Evolutionary conservation across 305 asterid genomes (phyloP).

Genomic region (Ilex paraguariensis): DNA sequence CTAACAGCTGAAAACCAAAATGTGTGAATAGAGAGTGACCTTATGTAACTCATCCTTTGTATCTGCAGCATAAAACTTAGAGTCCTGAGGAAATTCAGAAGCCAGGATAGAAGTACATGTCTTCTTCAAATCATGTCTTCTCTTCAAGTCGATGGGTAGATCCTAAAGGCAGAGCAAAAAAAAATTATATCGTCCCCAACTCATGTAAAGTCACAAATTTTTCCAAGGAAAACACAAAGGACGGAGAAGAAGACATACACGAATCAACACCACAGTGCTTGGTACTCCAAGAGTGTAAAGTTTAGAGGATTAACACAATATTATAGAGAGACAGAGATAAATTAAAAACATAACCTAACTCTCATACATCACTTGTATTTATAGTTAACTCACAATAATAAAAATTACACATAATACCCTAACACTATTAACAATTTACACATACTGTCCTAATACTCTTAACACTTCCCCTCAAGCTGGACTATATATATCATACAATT

Average conservation of each 20-base stretch:
- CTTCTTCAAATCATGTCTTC: constrained; percentile 66
- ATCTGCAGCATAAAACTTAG: constrained; percentile 78
- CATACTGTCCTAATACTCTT: no score
- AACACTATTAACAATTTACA: no score
- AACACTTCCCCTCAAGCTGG: no score
- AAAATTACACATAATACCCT: no score
- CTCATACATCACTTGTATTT: no score
- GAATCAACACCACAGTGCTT: constrained; percentile 81
- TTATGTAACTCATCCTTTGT: constrained; percentile 79
- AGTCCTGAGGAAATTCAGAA: constrained; percentile 90
- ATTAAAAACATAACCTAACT: no score
- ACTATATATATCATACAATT: no score
- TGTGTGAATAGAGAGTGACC: constrained; percentile 29
- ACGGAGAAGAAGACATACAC: constrained; percentile 40
- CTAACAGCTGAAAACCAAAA: no score
- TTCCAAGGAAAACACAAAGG: not conserved
- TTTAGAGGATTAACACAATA: no score
- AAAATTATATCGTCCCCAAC: not conserved
- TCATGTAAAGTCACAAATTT: constrained; percentile 1
- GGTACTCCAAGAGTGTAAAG: constrained; percentile 97
- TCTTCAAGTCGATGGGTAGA: constrained; percentile 62
- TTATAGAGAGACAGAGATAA: no score
- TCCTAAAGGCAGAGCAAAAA: constrained; percentile 44
- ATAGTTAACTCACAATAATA: no score
- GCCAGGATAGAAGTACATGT: constrained; percentile 53